Evolutionary conservation across 768 basidiomycete genomes (phyloP).

Genomic region (Tubosaeta sp.): DNA sequence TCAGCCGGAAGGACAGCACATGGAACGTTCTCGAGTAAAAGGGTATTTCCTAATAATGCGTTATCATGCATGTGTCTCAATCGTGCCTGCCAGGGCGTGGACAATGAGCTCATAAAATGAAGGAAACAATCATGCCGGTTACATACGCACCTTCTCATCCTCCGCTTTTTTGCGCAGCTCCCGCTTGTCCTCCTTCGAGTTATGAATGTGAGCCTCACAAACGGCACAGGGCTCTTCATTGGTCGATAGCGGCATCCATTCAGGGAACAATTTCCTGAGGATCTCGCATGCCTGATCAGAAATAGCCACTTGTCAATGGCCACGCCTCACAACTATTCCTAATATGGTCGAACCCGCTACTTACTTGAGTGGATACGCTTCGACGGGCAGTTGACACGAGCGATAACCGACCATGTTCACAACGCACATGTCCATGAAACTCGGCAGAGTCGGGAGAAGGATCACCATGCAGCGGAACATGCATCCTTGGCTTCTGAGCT

Average conservation of each 20-base stretch:
- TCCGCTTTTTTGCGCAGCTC: slow-evolving; percentile 64
- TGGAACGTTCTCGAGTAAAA: slow-evolving; percentile 44
- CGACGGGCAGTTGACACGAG: slow-evolving; percentile 52
- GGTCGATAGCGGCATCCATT: slow-evolving; percentile 55
- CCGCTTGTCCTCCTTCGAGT: slow-evolving; percentile 57
- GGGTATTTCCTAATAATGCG: slow-evolving; percentile 41
- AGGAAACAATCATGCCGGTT: slow-evolving; percentile 1
- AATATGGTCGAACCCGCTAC: slow-evolving; percentile 10
- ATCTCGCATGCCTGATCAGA: slow-evolving; percentile 50
- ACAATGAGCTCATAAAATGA: slow-evolving; percentile 18
- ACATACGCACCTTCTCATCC: slow-evolving; percentile 63
- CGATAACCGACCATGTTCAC: slow-evolving; percentile 65
- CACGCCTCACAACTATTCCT: slow-evolving; percentile 11
- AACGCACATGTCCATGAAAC: slow-evolving; percentile 57
- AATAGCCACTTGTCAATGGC: slow-evolving; percentile 14
- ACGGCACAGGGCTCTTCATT: slow-evolving; percentile 52
- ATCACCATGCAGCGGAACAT: slow-evolving; percentile 51
- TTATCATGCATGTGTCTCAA: slow-evolving; percentile 62
- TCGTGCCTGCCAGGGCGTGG: slow-evolving; percentile 43
- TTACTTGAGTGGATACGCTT: slow-evolving; percentile 59
- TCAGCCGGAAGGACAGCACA: slow-evolving; percentile 57
- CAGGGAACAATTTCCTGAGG: slow-evolving; percentile 56
- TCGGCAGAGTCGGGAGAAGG: slow-evolving; percentile 61
- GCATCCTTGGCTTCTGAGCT: slow-evolving; percentile 72
- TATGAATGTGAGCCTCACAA: slow-evolving; percentile 56